These are phyloP conservation scores for Staphylotrichum longicolle DNA, from an alignment of 495 filamentous ascomycete species.

Conservation along the genomic window DNA sequence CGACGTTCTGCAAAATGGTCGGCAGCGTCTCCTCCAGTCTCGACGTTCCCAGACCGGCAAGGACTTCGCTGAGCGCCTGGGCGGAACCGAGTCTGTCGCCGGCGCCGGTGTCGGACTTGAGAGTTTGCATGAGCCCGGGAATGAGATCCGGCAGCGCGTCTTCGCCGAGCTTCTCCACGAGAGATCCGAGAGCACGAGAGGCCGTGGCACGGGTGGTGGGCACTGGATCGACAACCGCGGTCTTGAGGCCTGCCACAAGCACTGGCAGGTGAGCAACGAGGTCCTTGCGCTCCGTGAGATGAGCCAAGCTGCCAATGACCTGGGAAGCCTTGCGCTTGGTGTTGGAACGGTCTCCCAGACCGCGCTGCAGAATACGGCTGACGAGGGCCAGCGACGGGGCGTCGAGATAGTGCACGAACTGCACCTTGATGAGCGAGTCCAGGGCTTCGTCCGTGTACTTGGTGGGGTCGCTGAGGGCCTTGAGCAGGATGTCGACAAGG, in stretches of 20 bases:
- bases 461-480: slow-evolving; percentile 94
- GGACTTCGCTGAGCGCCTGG: slow-evolving; percentile 93
- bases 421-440: slow-evolving; percentile 90
- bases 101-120: slow-evolving; percentile 95
- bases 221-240: slow-evolving; percentile 90
- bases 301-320: slow-evolving; percentile 94
- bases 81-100: slow-evolving; percentile 94
- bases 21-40: slow-evolving; percentile 94
- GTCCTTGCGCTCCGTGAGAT: slow-evolving; percentile 94
- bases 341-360: slow-evolving; percentile 81
- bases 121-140: slow-evolving; percentile 91
- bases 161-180: slow-evolving; percentile 96
- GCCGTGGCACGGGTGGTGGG: slow-evolving; percentile 96
- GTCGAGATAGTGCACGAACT: slow-evolving; percentile 94
- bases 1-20: slow-evolving; percentile 93
- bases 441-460: slow-evolving; percentile 96
- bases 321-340: slow-evolving; percentile 95
- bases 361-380: slow-evolving; percentile 91
- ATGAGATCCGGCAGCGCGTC: slow-evolving; percentile 96
- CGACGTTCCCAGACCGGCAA: slow-evolving; percentile 88
- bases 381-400: slow-evolving; percentile 92
- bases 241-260: slow-evolving; percentile 82
- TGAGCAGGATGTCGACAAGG: slow-evolving; percentile 84
- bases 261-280: slow-evolving; percentile 88
- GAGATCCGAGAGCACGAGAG: slow-evolving; percentile 89